These are phyloP conservation scores for Schrenkiella parvula DNA, from an alignment of 345 rosid genomes.

Conservation along the genomic window DNA sequence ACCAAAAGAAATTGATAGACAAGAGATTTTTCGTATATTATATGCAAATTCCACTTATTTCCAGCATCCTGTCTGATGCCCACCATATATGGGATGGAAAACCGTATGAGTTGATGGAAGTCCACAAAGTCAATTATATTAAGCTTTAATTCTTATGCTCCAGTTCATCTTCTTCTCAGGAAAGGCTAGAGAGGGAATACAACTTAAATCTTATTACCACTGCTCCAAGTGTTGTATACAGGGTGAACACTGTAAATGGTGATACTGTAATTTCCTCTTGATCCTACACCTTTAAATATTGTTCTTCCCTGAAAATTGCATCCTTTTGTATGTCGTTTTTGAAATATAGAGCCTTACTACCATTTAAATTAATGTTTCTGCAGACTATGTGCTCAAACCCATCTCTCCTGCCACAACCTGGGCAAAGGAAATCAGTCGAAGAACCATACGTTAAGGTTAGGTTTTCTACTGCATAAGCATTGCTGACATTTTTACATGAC, in stretches of 20 bases:
- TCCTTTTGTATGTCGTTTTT: conserved; percentile 1
- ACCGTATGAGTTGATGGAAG: not conserved
- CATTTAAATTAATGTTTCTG: conserved; percentile 29
- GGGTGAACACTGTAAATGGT: conserved; percentile 67
- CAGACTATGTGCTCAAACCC: conserved; percentile 98
- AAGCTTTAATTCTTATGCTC: conserved; percentile 5
- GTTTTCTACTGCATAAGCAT: conserved; percentile 11
- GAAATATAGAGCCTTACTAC: conserved; percentile 24
- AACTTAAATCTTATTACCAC: conserved; percentile 93
- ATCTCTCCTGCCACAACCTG: conserved; percentile 93
- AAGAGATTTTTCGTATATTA: not conserved
- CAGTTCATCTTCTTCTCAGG: conserved; percentile 48
- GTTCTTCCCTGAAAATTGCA: conserved; percentile 13
- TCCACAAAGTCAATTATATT: not conserved
- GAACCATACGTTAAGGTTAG: conserved; percentile 91
- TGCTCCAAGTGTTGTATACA: conserved; percentile 98
- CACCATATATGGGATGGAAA: not conserved
- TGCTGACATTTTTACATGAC: not conserved
- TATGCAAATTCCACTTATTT: not conserved
- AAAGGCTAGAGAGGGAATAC: conserved; percentile 99
- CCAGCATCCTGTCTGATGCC: not conserved
- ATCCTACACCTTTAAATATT: conserved; percentile 21
- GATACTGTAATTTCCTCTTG: conserved; percentile 70
- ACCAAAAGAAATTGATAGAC: not conserved
- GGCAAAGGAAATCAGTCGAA: conserved; percentile 79